These are phyloP conservation scores for Calonectria ilicicola DNA, from an alignment of 2,329 filamentous ascomycete species.

Conservation along the genomic window DNA sequence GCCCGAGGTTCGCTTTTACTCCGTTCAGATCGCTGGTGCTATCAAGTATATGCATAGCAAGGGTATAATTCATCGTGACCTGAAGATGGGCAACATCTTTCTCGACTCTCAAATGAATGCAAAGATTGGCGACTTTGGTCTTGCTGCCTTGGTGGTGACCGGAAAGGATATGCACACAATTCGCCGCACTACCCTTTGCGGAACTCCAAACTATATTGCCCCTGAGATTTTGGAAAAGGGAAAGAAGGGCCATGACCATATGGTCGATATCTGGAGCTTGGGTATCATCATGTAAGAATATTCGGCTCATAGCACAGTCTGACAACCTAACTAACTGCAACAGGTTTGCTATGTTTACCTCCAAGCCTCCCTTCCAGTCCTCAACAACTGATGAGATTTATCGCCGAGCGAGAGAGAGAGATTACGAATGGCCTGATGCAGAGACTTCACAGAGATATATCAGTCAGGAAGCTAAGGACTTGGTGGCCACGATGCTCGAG, in stretches of 20 bases:
- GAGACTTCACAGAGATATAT: slow-evolving; percentile 77
- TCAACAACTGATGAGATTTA: slow-evolving; percentile 90
- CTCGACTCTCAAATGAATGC: slow-evolving; percentile 95
- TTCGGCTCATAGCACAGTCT: not conserved
- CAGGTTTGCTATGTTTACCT: slow-evolving; percentile 95
- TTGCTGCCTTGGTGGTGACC: slow-evolving; percentile 91
- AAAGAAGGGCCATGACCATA: slow-evolving; percentile 95
- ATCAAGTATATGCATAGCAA: slow-evolving; percentile 98
- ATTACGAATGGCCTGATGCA: slow-evolving; percentile 83
- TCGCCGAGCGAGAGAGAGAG: slow-evolving; percentile 74
- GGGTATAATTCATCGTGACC: slow-evolving; percentile 94
- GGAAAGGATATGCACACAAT: slow-evolving; percentile 88
- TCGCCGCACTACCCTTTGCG: slow-evolving; percentile 92
- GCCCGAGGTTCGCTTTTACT: slow-evolving; percentile 93
- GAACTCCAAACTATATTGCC: slow-evolving; percentile 98
- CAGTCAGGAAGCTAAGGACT: slow-evolving; percentile 80
- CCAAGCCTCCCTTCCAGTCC: slow-evolving; percentile 96
- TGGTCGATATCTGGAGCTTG: slow-evolving; percentile 98
- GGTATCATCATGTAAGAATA: slow-evolving; percentile 90
- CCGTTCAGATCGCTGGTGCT: slow-evolving; percentile 93
- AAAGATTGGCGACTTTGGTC: slow-evolving; percentile 96
- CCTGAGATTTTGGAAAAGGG: slow-evolving; percentile 96
- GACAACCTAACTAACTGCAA: slow-evolving; percentile 20
- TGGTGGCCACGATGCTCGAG: slow-evolving; percentile 81
- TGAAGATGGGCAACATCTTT: slow-evolving; percentile 99